Percentiles rank a stretch among this genome's conserved stretches.
These are phyloP conservation scores for Sugiyamaella boreocaroliniensis DNA, from an alignment of 805 yeast species.

Conservation along the genomic window DNA sequence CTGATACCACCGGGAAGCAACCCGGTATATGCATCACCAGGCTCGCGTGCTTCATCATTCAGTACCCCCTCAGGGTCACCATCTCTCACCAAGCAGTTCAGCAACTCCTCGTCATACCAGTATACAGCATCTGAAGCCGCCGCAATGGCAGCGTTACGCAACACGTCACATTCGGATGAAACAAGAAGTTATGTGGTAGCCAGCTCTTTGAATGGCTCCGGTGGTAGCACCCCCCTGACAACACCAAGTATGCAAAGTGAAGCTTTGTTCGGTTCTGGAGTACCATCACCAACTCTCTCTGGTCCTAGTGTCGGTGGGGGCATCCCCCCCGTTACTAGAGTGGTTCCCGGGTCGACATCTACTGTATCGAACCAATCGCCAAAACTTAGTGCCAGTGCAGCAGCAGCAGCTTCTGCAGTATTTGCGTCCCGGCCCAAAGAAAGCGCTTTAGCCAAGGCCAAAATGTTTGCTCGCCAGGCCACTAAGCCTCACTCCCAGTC, in stretches of 20 bases:
- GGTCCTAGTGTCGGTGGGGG: background rate
- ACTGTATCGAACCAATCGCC: slow-evolving; percentile 1
- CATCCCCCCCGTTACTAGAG: background rate
- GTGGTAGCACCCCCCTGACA: background rate
- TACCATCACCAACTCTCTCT: background rate
- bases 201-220: background rate
- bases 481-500: slow-evolving; percentile 19
- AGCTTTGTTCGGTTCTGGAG: background rate
- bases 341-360: background rate
- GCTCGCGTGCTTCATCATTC: background rate
- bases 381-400: slow-evolving; percentile 23
- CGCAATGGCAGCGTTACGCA: slow-evolving; percentile 22
- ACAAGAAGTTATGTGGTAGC: background rate
- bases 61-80: background rate
- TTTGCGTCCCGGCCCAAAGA: slow-evolving; percentile 23
- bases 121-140: slow-evolving; percentile 23
- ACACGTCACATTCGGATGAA: background rate
- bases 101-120: background rate
- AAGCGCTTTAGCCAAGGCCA: slow-evolving; percentile 26
- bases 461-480: slow-evolving; percentile 31
- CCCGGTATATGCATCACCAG: background rate
- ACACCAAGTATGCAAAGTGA: background rate
- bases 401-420: slow-evolving; percentile 28
- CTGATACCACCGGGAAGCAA: background rate
- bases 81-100: background rate